phyloP scores from a whole-genome alignment of 1,139 yeast species.

The Debaryomyces coudertii region DNA sequence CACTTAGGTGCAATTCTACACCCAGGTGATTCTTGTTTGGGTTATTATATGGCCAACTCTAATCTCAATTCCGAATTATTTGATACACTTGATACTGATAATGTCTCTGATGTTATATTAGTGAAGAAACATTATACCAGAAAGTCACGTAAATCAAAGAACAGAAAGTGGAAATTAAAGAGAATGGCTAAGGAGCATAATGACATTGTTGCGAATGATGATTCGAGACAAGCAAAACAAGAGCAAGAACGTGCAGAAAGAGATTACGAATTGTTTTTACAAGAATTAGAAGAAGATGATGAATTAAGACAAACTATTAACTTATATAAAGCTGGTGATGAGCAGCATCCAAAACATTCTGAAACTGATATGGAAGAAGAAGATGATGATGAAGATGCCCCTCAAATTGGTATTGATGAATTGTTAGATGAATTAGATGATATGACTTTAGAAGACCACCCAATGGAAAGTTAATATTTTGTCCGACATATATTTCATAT shows the following conservation, averaged over 20 bases:
- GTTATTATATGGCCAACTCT: slow-evolving; percentile 80
- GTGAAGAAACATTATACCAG: slow-evolving; percentile 91
- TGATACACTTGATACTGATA: slow-evolving; percentile 67
- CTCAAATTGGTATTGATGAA: slow-evolving; percentile 78
- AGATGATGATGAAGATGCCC: slow-evolving; percentile 71
- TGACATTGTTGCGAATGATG: slow-evolving; percentile 79
- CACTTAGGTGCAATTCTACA: slow-evolving; percentile 93
- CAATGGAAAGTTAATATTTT: slow-evolving; percentile 22
- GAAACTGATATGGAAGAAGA: slow-evolving; percentile 47
- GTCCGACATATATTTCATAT: not conserved
- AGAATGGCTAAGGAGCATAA: slow-evolving; percentile 97
- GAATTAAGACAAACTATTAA: slow-evolving; percentile 92
- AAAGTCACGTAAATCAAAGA: slow-evolving; percentile 73
- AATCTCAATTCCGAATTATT: slow-evolving; percentile 86
- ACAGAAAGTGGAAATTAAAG: slow-evolving; percentile 93
- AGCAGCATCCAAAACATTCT: slow-evolving; percentile 25
- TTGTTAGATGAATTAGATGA: slow-evolving; percentile 90
- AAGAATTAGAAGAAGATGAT: slow-evolving; percentile 95
- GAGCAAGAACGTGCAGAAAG: slow-evolving; percentile 91
- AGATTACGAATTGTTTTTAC: slow-evolving; percentile 94
- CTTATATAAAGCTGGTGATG: slow-evolving; percentile 69
- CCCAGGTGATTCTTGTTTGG: slow-evolving; percentile 95
- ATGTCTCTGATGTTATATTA: slow-evolving; percentile 84
- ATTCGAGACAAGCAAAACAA: slow-evolving; percentile 79
- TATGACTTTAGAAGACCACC: slow-evolving; percentile 70